These are phyloP conservation scores for Silene conica DNA, from an alignment of 148 eudicot genomes.

Conservation along the genomic window DNA sequence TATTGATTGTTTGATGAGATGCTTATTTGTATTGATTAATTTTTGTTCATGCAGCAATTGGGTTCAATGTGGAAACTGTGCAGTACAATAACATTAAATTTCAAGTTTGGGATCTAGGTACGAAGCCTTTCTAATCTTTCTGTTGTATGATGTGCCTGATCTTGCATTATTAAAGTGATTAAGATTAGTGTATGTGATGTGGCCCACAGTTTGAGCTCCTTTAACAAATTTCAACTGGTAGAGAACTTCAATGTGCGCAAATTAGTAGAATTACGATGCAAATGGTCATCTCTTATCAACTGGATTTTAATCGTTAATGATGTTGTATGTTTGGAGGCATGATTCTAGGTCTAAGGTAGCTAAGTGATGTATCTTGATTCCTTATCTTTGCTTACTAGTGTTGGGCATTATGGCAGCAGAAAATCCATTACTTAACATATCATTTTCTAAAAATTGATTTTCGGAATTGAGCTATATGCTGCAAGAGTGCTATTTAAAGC, in stretches of 20 bases:
- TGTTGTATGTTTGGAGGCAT: no score
- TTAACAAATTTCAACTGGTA: not conserved
- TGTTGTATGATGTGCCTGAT: not conserved
- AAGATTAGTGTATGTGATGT: not conserved
- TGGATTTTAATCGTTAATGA: not conserved
- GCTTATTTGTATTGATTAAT: slow-evolving; percentile 1
- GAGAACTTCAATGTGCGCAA: not conserved
- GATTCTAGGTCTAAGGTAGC: no score
- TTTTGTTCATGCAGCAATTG: slow-evolving; percentile 63
- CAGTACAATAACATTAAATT: slow-evolving; percentile 95
- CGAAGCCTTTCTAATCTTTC: slow-evolving; percentile 16
- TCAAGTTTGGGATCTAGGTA: slow-evolving; percentile 99
- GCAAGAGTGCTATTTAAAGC: no score
- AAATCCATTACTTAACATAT: no score
- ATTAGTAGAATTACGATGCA: not conserved
- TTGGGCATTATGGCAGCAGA: no score
- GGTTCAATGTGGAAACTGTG: slow-evolving; percentile 96
- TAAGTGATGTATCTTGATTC: no score
- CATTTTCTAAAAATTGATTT: no score
- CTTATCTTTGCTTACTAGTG: no score
- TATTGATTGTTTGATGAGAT: not conserved
- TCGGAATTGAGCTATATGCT: no score
- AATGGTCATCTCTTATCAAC: not conserved
- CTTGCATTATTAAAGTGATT: slow-evolving; percentile 8
- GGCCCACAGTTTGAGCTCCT: not conserved